Percentiles rank a stretch among this genome's conserved stretches.
These are phyloP conservation scores for Marasmius oreades DNA, from an alignment of 1,284 basidiomycete genomes.

Conservation along the genomic window DNA sequence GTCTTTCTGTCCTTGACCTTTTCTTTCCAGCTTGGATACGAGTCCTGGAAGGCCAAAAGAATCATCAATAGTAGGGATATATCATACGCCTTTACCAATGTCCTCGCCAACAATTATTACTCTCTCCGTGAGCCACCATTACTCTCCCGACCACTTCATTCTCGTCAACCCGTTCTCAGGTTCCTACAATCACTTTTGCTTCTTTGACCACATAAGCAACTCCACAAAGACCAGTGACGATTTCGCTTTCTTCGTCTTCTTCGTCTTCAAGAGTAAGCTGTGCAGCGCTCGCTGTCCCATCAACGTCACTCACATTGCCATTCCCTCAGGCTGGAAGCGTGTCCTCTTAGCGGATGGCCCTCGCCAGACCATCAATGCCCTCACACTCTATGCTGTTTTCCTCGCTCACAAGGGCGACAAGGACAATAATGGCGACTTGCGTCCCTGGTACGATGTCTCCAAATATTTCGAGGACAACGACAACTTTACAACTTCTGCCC, in stretches of 20 bases:
- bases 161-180: constrained; percentile 39
- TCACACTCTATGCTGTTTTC: constrained; percentile 91
- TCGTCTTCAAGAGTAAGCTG: constrained; percentile 90
- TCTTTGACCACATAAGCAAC: constrained; percentile 94
- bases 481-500: constrained; percentile 69
- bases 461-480: constrained; percentile 70
- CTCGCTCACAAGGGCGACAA: constrained; percentile 63
- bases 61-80: constrained; percentile 96
- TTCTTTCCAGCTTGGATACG: constrained; percentile 72
- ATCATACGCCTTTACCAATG: constrained; percentile 94
- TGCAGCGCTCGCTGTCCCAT: constrained; percentile 14
- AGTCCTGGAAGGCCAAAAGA: constrained; percentile 87
- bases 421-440: constrained; percentile 14
- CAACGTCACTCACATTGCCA: constrained; percentile 13
- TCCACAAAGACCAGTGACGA: constrained; percentile 97
- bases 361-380: constrained; percentile 93
- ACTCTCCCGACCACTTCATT: constrained; percentile 1
- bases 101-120: constrained; percentile 96
- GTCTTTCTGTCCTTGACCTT: constrained; percentile 12
- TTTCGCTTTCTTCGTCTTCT: constrained; percentile 99
- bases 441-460: constrained; percentile 61
- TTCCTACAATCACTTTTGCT: constrained; percentile 96
- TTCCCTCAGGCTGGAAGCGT: constrained; percentile 85
- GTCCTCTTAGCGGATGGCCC: constrained; percentile 94
- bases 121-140: constrained; percentile 69